Conservation (phyloP, 306 rosid species). For the Ammopiptanthus mongolicus region DNA sequence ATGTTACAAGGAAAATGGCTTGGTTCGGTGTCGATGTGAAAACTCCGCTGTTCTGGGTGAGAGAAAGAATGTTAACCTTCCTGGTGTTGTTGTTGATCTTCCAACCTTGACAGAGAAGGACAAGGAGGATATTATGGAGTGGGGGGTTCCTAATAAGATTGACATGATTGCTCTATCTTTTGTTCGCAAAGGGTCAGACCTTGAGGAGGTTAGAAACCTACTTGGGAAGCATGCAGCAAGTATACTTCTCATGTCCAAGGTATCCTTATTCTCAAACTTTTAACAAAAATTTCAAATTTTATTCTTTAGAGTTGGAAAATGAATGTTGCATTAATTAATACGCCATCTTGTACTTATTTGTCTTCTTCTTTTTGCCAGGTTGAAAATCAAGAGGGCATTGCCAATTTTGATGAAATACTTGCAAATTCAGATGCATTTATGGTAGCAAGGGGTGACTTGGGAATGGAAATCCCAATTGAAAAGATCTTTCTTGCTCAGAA, state of each 20-base stretch:
- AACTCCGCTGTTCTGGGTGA: slow-evolving; percentile 19
- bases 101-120: slow-evolving; percentile 27
- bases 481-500: slow-evolving; percentile 46
- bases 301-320: background rate
- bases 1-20: slow-evolving; percentile 1
- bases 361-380: slow-evolving; percentile 15
- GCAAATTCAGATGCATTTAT: slow-evolving; percentile 44
- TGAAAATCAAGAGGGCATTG: slow-evolving; percentile 42
- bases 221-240: slow-evolving; percentile 17
- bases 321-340: background rate
- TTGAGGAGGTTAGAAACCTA: background rate
- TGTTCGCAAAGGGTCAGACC: slow-evolving; percentile 19
- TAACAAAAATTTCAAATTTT: background rate
- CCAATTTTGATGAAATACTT: slow-evolving; percentile 44
- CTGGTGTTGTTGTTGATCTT: slow-evolving; percentile 21
- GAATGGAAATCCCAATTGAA: slow-evolving; percentile 47
- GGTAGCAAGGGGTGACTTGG: slow-evolving; percentile 47
- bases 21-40: slow-evolving; percentile 14
- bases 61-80: slow-evolving; percentile 24
- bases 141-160: slow-evolving; percentile 20
- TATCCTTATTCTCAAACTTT: background rate
- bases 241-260: slow-evolving; percentile 27
- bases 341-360: background rate
- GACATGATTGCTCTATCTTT: slow-evolving; percentile 27
- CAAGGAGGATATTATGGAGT: slow-evolving; percentile 16